Evolutionary conservation across 176 grass and related monocot genomes (phyloP), one percentile per base, ranked within the genome.

Genomic region (Musa itinerans): DNA sequence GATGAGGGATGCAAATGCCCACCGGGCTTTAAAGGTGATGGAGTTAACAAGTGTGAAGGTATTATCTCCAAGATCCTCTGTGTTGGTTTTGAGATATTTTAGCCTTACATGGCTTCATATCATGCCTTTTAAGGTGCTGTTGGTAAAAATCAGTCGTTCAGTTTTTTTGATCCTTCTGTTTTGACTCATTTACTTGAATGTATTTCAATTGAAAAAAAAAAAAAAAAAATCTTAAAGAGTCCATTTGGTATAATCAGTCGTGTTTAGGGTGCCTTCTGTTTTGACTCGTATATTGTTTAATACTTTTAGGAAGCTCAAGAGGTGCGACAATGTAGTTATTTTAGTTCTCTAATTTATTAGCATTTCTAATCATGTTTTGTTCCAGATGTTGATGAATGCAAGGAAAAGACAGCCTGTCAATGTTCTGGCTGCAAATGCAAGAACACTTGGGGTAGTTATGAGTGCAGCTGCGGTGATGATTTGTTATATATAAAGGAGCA

Each of bases 371-470:
- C 1, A 10, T 12, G 48, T 78, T 77, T 27, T 78, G 29, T 75
- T 66, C 80, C 73, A 99, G 95, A 99, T 91, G 74, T 99, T 81
- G 84, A 99, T 54, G 95, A 99, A 78, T 99, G 95, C 83, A 94
- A 87, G 81, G 90, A 94, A 76, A 87, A 68, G 52, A 84, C 58
- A 34, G 88, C 84, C 66, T 99, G 95, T 22, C 95, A 99, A 43
- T 99, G 95, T 78, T 91, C 87, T 80, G 84, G 82, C 68, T 99
- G 95, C 74, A 96, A 81, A 53, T 96, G 93, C 85, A 90, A 90
- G 73, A 96, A 96, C 80, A 92, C 76, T 20, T 96, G 93, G 93
- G 92, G 93, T 79, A 96, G 93, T 69, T 96, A 92, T 11, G 93
- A 96, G 49, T 96, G 93, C 51, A 74, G 85, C 74, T 96, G 93